Conservation (phyloP, 495 filamentous ascomycete species). For the Talaromyces nanjingensis region DNA sequence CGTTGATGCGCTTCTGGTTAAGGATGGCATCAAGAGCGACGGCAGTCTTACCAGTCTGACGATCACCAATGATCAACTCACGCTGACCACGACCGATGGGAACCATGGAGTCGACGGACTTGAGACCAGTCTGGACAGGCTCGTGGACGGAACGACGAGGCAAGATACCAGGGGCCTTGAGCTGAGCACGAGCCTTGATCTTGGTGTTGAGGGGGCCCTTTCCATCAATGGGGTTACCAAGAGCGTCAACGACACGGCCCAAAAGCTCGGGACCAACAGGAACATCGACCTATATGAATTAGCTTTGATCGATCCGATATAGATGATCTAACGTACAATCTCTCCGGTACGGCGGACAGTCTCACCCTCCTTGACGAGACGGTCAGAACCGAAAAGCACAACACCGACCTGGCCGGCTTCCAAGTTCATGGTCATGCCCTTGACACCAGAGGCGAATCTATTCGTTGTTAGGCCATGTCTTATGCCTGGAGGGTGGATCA, state of each 20-base stretch:
- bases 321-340: conserved; percentile 63
- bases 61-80: conserved; percentile 99
- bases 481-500: conserved; percentile 15
- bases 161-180: conserved; percentile 98
- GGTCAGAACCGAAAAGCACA: conserved; percentile 99
- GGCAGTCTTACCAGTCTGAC: conserved; percentile 99
- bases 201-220: conserved; percentile 92
- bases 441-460: conserved; percentile 98
- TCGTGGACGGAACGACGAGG: conserved; percentile 95
- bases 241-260: conserved; percentile 95
- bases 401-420: conserved; percentile 99
- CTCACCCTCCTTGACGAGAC: conserved; percentile 99
- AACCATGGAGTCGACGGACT: conserved; percentile 99
- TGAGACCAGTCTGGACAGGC: conserved; percentile 98
- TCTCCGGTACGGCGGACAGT: conserved; percentile 98
- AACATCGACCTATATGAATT: conserved; percentile 72
- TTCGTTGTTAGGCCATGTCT: conserved; percentile 27
- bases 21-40: conserved; percentile 97
- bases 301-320: conserved; percentile 14
- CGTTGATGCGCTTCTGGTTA: conserved; percentile 99
- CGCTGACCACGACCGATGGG: conserved; percentile 99
- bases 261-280: conserved; percentile 89
- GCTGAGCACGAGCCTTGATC: conserved; percentile 91
- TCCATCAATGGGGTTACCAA: conserved; percentile 98
- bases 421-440: conserved; percentile 99